phyloP scores from a whole-genome alignment of 306 rosid species.

The Styphnolobium japonicum region DNA sequence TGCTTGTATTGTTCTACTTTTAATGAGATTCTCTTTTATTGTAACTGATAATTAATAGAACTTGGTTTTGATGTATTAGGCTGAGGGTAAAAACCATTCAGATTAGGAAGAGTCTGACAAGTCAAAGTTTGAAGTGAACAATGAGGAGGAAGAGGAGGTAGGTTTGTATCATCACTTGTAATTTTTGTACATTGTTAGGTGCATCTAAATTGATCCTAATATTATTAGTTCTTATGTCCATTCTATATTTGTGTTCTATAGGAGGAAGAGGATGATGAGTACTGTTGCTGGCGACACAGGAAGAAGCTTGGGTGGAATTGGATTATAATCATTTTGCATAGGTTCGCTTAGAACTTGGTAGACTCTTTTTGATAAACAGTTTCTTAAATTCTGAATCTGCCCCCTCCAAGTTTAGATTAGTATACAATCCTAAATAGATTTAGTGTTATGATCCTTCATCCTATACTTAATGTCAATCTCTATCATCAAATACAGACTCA shows the following conservation, averaged over 20 bases:
- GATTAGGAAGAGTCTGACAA: constrained; percentile 69
- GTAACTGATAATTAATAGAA: neutral
- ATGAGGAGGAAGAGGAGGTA: constrained; percentile 57
- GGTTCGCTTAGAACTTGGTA: neutral
- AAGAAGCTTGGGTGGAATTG: neutral
- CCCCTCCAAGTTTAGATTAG: too few relatives aligned
- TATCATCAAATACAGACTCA: neutral
- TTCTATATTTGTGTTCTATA: neutral
- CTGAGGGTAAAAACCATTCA: constrained; percentile 47
- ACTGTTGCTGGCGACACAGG: neutral
- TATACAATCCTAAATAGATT: too few relatives aligned
- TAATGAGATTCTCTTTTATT: neutral
- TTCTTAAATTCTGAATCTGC: neutral
- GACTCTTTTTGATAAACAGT: constrained; percentile 17
- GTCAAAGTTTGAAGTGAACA: constrained; percentile 64
- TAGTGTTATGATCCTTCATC: neutral
- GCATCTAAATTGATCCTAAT: too few relatives aligned
- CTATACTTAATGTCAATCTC: too few relatives aligned
- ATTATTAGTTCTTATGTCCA: neutral
- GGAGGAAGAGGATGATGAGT: constrained; percentile 58
- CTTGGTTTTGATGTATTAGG: constrained; percentile 23
- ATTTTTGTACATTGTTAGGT: too few relatives aligned
- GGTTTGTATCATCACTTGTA: neutral
- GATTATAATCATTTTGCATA: constrained; percentile 12
- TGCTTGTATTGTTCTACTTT: neutral